A percentile compares a stretch with the other conserved stretches of the same genome.
These are phyloP conservation scores for Pichia manshurica DNA, from an alignment of 805 yeast genomes.

Conservation along the genomic window DNA sequence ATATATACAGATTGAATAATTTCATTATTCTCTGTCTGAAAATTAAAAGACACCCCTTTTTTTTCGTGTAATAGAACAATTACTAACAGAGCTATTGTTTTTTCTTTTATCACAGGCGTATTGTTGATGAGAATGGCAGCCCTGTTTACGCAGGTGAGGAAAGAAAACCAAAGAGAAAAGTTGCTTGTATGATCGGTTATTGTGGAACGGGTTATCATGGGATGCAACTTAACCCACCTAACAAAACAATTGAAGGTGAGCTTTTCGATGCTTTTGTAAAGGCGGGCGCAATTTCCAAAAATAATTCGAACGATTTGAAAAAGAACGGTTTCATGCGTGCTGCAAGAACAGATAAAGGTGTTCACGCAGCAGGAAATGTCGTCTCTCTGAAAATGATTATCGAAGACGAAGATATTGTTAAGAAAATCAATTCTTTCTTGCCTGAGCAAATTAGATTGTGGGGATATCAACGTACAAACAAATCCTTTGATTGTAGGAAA, in stretches of 20 bases:
- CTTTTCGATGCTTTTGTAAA: conserved; percentile 73
- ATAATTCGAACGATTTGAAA: conserved; percentile 82
- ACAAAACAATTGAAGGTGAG: conserved; percentile 86
- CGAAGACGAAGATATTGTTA: conserved; percentile 70
- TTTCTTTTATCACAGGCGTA: conserved; percentile 29
- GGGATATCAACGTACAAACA: conserved; percentile 87
- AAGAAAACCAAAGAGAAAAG: conserved; percentile 80
- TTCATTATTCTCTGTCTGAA: no score
- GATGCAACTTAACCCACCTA: conserved; percentile 88
- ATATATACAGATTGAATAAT: background rate
- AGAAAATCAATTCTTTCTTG: conserved; percentile 63
- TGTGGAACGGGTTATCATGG: conserved; percentile 97
- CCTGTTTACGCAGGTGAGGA: conserved; percentile 47
- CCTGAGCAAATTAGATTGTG: conserved; percentile 89
- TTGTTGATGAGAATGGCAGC: conserved; percentile 57
- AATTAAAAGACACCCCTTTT: no score
- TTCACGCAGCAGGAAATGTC: conserved; percentile 95
- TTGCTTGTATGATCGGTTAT: conserved; percentile 86
- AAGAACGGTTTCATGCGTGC: conserved; percentile 84
- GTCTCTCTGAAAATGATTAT: conserved; percentile 77
- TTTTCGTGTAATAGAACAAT: no score
- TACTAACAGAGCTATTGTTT: conserved; percentile 14
- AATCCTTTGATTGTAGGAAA: conserved; percentile 89
- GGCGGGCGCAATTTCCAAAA: conserved; percentile 84
- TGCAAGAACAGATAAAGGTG: conserved; percentile 91